A percentile compares a stretch with the other conserved stretches of the same genome.
Evolutionary conservation across 176 grass and related monocot species (phyloP).

Genomic region (Zea luxurians): DNA sequence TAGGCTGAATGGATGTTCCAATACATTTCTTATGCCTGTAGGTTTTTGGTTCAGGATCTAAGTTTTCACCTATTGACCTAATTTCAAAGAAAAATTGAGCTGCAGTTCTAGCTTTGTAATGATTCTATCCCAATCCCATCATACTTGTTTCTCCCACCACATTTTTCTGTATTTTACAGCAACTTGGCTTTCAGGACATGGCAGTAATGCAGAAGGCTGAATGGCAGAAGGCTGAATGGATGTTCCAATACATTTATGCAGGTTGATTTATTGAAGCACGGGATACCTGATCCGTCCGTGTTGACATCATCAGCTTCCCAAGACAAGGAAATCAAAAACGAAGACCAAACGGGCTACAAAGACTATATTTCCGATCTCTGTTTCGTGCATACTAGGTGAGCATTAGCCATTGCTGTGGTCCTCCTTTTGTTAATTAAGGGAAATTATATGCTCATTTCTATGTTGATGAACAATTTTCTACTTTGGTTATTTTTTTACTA

Average conservation of each 20-base stretch:
- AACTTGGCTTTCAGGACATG: neutral
- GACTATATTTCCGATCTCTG: constrained; percentile 79
- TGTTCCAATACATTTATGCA: constrained; percentile 31
- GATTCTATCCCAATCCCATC: neutral
- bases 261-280: constrained; percentile 94
- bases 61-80: neutral
- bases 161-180: neutral
- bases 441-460: neutral
- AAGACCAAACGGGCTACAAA: constrained; percentile 43
- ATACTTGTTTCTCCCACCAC: neutral
- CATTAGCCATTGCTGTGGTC: neutral
- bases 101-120: neutral
- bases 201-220: neutral
- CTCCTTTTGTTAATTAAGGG: constrained; percentile 7
- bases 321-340: constrained; percentile 86
- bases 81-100: neutral
- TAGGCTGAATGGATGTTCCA: neutral
- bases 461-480: constrained; percentile 6
- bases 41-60: neutral
- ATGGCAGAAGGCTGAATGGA: neutral
- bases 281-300: constrained; percentile 84
- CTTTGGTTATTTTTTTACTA: neutral
- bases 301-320: constrained; percentile 49
- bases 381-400: constrained; percentile 90
- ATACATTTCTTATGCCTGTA: neutral